Evolutionary conservation across 2,329 filamentous ascomycete species (phyloP).

Genomic region (Penicillium freii): DNA sequence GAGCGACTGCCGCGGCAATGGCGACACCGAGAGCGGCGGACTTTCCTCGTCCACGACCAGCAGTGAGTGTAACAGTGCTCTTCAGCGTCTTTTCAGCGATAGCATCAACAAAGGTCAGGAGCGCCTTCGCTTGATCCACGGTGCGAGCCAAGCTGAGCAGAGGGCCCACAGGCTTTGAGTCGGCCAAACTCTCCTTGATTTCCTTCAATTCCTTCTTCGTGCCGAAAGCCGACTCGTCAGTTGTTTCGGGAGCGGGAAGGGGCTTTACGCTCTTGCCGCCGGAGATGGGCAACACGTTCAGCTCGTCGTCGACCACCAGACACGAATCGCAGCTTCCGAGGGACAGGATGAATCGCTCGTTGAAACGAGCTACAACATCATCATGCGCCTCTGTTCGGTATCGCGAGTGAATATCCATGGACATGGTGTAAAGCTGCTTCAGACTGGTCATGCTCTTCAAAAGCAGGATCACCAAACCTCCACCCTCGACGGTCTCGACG

Average conservation of each 20-base stretch:
- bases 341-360: slow-evolving; percentile 94
- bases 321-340: slow-evolving; percentile 93
- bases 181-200: slow-evolving; percentile 83
- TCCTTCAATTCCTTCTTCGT: slow-evolving; percentile 73
- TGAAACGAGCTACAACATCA: slow-evolving; percentile 93
- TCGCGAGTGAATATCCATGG: slow-evolving; percentile 96
- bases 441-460: slow-evolving; percentile 95
- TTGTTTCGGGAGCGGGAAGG: slow-evolving; percentile 71
- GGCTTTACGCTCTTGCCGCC: slow-evolving; percentile 86
- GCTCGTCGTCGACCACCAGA: slow-evolving; percentile 92
- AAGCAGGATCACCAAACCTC: slow-evolving; percentile 83
- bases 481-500: slow-evolving; percentile 96
- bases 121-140: slow-evolving; percentile 90
- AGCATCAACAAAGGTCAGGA: slow-evolving; percentile 94
- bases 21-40: slow-evolving; percentile 93
- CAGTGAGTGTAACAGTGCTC: slow-evolving; percentile 90
- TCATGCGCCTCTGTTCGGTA: slow-evolving; percentile 95
- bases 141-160: slow-evolving; percentile 83
- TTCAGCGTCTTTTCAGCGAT: slow-evolving; percentile 94
- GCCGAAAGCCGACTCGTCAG: slow-evolving; percentile 68
- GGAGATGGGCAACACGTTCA: slow-evolving; percentile 96
- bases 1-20: slow-evolving; percentile 87
- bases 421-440: slow-evolving; percentile 94
- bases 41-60: slow-evolving; percentile 91
- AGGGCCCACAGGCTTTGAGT: slow-evolving; percentile 81